Base-by-base conservation (phyloP, 2,329 filamentous ascomycete species). In the Aspergillus awamori region DNA sequence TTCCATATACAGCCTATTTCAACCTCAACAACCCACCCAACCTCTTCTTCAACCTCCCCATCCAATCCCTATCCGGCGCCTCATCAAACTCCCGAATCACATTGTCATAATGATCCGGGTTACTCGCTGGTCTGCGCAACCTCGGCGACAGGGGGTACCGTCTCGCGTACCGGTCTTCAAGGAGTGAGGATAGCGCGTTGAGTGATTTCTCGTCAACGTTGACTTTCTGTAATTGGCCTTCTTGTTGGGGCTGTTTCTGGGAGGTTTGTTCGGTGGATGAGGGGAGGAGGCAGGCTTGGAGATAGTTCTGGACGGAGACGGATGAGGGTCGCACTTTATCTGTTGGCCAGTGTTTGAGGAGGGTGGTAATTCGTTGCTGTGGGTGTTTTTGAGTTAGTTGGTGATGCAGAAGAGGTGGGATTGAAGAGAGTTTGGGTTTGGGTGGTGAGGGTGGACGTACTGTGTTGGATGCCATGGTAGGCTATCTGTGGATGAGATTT, bases 161-260 rank as follows among this genome's bases (percentile, higher is more conserved):
- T 39, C 81, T 83, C 51, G 74, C 76, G 67, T 86, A 87, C 53
- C 83, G 76, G 69, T 88, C 81, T 65, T 87, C 84, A 2, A 89
- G 76, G n/a, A 89, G 75, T 2, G 83, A 81, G 63, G 84, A 86
- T 1, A 88, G 80, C 4, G 84, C 85, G 66, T 87, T 87, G 57
- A 86, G 68, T 22, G 74, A 77, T n/a, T 74, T 62, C 70, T 77
- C 67, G 58, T 74, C 70, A 57, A 74, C 66, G 59, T 45, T 65
- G 61, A 65, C 64, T 43, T 57, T 52, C 41, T 64, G 49, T 59
- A 48, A 65, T 36, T 36, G 33, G 10, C 33, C 33, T 15, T 66
- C 59, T 48, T 61, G 61, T 4, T 63, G 38, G 6, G 59, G 43
- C 51, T 63, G 54, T 28, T 62, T 62, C 39, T 58, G 59, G 47